Base-by-base conservation (phyloP, 2,329 filamentous ascomycete genomes). In the Emmonsia crescens region DNA sequence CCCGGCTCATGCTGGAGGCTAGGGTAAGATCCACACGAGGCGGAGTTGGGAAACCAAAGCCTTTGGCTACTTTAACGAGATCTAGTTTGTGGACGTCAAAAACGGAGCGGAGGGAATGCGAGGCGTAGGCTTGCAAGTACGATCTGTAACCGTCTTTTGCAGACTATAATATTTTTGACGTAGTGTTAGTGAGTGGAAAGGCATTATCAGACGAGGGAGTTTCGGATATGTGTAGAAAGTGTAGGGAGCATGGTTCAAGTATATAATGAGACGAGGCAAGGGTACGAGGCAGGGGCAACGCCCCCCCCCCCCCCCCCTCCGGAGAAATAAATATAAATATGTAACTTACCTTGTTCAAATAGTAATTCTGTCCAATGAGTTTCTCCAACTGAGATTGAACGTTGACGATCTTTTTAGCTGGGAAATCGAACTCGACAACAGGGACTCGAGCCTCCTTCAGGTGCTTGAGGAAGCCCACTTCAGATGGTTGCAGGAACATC, bases 371-470 rank as follows among this genome's bases (percentile, higher is more conserved):
- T 36, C 85, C 85, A 69, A 99, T 95, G 67, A 97, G 83, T 77
- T 93, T 94, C 81, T 97, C 93, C 10, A 97, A 84, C 76, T 96
- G 91, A 69, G 89, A 85, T 78, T 95, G 87, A 67, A 96, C 86
- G 71, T 95, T 94, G 70, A 93, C 81, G 66, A 99, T 90, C 82
- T 96, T 96, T 78, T 89, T 92, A 61, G 85, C 81, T 1, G 93
- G 93, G 72, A 99, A 94, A 71, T 97, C 93, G 71, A 96, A 97
- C 76, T 99, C 94, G 33, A 96, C 90, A 6, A 99, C 87, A 1
- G 94, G 94, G 1, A 99, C 92, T 64, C 91, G 85, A 16, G 92
- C 91, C 60, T 91, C 89, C 77, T 96, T 95, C 65, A 99, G 83
- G 71, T 96, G 89, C 61, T 87, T 87, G 58, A 99, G 79, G 81